These are phyloP conservation scores for Chionographis japonica DNA, from an alignment of 106 monocot genomes.

Conservation along the genomic window DNA sequence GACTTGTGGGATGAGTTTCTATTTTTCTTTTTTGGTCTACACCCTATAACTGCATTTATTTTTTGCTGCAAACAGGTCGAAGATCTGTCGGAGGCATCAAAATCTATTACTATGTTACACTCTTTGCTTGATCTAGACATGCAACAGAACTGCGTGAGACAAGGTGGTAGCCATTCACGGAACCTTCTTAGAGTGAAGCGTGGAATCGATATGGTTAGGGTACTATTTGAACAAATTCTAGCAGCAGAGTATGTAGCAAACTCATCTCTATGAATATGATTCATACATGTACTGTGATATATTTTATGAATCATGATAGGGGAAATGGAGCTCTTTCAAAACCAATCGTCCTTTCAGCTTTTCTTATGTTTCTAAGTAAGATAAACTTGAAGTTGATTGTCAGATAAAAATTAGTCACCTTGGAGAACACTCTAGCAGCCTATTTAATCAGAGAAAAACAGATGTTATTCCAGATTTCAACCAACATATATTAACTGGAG, in stretches of 20 bases:
- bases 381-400: too few species aligned
- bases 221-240: slow-evolving; percentile 84
- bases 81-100: slow-evolving; percentile 64
- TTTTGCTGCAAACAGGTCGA: slow-evolving; percentile 45
- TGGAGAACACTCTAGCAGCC: too few species aligned
- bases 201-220: slow-evolving; percentile 85
- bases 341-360: too few species aligned
- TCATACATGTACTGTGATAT: not conserved
- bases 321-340: too few species aligned
- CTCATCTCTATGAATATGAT: not conserved
- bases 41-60: not conserved
- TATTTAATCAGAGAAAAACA: too few species aligned
- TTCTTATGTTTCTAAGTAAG: too few species aligned
- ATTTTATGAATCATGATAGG: not conserved
- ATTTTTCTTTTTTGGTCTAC: too few species aligned
- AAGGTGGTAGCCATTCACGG: slow-evolving; percentile 74
- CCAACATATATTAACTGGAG: too few species aligned
- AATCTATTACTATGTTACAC: slow-evolving; percentile 55
- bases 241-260: slow-evolving; percentile 53
- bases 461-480: too few species aligned
- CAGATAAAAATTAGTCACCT: too few species aligned
- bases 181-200: slow-evolving; percentile 94
- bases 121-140: slow-evolving; percentile 65
- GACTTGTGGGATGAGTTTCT: too few species aligned
- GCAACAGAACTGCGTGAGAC: slow-evolving; percentile 40